Conservation (phyloP, 495 filamentous ascomycete species). For the Penicillium alfredii region DNA sequence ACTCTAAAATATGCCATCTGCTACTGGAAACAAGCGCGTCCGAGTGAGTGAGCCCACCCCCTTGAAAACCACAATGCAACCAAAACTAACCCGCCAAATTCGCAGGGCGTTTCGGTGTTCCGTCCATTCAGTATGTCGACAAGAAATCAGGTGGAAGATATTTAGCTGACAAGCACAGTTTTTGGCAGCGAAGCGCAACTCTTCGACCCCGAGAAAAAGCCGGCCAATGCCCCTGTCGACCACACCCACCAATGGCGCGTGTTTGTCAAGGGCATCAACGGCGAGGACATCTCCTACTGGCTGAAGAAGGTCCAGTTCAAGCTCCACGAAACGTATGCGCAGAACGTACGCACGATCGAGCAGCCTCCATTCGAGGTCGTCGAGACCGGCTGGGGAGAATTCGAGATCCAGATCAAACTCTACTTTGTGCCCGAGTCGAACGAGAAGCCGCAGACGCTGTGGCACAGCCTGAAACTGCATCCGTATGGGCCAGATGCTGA, state of each 20-base stretch:
- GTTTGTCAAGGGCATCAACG: constrained; percentile 80
- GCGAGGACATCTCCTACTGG: constrained; percentile 88
- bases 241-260: constrained; percentile 96
- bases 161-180: constrained; percentile 35
- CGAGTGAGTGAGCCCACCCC: constrained; percentile 36
- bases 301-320: constrained; percentile 97
- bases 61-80: background rate
- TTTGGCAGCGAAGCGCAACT: constrained; percentile 72
- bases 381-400: constrained; percentile 97
- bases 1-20: constrained; percentile 45
- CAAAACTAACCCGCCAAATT: constrained; percentile 13
- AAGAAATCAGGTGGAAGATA: constrained; percentile 1
- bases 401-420: constrained; percentile 88
- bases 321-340: constrained; percentile 89
- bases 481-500: constrained; percentile 80
- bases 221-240: constrained; percentile 55
- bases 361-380: constrained; percentile 75
- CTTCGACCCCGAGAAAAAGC: constrained; percentile 66
- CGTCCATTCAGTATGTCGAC: constrained; percentile 60
- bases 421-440: constrained; percentile 78
- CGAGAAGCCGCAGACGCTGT: constrained; percentile 88
- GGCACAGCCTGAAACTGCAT: constrained; percentile 85
- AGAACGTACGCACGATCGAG: constrained; percentile 73
- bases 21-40: constrained; percentile 51
- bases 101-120: constrained; percentile 63